These are phyloP conservation scores for Paecilomyces sp. DNA, from an alignment of 2,329 filamentous ascomycete species.

Conservation along the genomic window DNA sequence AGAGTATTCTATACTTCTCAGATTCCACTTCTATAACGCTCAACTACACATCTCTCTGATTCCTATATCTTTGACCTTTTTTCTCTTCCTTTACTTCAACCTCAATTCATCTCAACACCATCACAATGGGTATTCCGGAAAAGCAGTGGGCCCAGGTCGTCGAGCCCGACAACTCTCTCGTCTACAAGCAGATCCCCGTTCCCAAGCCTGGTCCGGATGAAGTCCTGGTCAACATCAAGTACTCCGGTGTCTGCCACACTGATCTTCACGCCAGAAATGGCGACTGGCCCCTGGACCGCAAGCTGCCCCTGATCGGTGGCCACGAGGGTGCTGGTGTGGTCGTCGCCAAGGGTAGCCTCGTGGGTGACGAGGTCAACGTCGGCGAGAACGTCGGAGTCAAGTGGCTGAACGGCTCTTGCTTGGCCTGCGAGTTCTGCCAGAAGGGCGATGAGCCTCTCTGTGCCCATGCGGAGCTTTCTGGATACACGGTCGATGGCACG, in stretches of 20 bases:
- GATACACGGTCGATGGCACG: slow-evolving; percentile 85
- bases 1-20: not conserved
- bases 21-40: not conserved
- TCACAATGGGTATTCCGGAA: slow-evolving; percentile 54
- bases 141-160: slow-evolving; percentile 91
- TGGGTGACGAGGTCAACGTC: slow-evolving; percentile 63
- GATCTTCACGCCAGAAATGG: slow-evolving; percentile 76
- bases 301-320: slow-evolving; percentile 79
- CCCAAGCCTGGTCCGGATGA: slow-evolving; percentile 77
- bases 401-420: slow-evolving; percentile 84
- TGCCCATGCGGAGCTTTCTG: slow-evolving; percentile 65
- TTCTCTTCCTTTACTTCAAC: too few species aligned
- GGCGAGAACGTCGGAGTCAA: slow-evolving; percentile 85
- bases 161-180: slow-evolving; percentile 66
- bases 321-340: slow-evolving; percentile 75
- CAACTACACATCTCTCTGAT: not conserved
- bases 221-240: slow-evolving; percentile 87
- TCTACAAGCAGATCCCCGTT: slow-evolving; percentile 61
- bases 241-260: slow-evolving; percentile 85
- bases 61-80: not conserved
- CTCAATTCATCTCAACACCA: not conserved
- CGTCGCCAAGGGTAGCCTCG: slow-evolving; percentile 70
- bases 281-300: slow-evolving; percentile 80
- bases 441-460: slow-evolving; percentile 78
- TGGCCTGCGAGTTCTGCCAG: slow-evolving; percentile 77